A percentile compares a stretch with the other conserved stretches of the same genome.
Conservation (phyloP, 75 land plant genomes). For the Larix kaempferi region DNA sequence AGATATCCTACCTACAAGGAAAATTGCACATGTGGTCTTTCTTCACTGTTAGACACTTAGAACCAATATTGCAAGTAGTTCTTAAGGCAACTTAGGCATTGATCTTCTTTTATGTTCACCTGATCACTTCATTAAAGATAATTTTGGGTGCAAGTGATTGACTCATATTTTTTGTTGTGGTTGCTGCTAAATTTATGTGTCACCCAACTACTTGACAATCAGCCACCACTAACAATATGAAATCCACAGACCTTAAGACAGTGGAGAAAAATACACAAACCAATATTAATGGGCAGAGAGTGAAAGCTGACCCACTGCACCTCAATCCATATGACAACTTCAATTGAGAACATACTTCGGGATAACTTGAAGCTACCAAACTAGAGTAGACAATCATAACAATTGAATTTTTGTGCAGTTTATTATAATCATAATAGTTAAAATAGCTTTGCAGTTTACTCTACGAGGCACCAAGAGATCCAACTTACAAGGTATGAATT, state of each 20-base stretch:
- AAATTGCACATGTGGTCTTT: not conserved
- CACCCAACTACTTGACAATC: not conserved
- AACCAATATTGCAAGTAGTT: not conserved
- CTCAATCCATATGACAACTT: not conserved
- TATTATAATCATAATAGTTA: not conserved
- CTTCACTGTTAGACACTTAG: not conserved
- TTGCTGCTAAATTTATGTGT: not conserved
- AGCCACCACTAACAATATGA: not conserved
- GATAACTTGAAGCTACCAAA: not conserved
- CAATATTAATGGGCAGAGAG: not conserved
- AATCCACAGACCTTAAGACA: not conserved
- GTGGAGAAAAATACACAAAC: not conserved
- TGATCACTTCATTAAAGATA: not conserved
- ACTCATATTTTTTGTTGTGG: not conserved
- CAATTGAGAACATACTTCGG: not conserved
- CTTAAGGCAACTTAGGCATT: not conserved
- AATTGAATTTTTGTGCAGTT: not conserved
- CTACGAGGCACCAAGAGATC: not conserved
- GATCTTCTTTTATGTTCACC: not conserved
- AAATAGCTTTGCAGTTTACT: not conserved
- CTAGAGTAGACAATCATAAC: not conserved
- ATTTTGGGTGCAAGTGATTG: not conserved
- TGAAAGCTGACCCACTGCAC: not conserved
- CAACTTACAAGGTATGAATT: not conserved
- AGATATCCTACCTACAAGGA: not conserved